Base-by-base conservation (phyloP, 768 basidiomycete genomes). In the Auricularia sp. region DNA sequence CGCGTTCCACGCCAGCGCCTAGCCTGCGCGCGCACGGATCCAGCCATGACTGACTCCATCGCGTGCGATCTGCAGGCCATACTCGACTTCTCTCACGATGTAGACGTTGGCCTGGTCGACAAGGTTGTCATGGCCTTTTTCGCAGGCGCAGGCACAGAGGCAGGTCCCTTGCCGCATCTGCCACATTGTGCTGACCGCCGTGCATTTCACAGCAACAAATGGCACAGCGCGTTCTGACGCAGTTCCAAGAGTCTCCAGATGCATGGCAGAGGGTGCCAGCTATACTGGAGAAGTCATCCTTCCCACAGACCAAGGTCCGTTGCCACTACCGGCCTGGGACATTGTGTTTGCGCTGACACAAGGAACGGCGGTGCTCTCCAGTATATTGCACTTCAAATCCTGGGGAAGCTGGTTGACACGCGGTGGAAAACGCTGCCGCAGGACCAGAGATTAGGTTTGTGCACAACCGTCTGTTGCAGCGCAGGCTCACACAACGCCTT, bases 201-300 rank as follows among this genome's bases (percentile, higher is more conserved):
- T 11, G n/a, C 24, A 24, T 5, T 8, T 3, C 37, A 51, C 69
- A 80, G 79, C 80, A 80, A 78, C 75, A 77, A 73, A 69, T 73
- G 63, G 81, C 81, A 11, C 80, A 81, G 67, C 74, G 74, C 21
- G 75, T 78, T 42, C 74, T 82, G 59, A 80, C 81, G 10, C 79
- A 79, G 68, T 82, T 82, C 70, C 80, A 81, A 65, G 81, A 82
- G 54, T 72, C 80, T 68, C 78, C 79, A 37, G 80, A 81, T 62
- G 74, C 79, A 16, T 82, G 81, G 81, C 79, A 81, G 66, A 74
- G 78, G 54, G 80, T 81, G 3, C 81, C 81, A 3, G 73, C 73
- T 13, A 78, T 82, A 65, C 75, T 82, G n/a, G 77, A 79, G 61
- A 70, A 71, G 3, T 75, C 77, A 0, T 35, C 44, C 24, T 79